Conservation (phyloP, 345 rosid genomes). For the Eucalyptus melliodora region DNA sequence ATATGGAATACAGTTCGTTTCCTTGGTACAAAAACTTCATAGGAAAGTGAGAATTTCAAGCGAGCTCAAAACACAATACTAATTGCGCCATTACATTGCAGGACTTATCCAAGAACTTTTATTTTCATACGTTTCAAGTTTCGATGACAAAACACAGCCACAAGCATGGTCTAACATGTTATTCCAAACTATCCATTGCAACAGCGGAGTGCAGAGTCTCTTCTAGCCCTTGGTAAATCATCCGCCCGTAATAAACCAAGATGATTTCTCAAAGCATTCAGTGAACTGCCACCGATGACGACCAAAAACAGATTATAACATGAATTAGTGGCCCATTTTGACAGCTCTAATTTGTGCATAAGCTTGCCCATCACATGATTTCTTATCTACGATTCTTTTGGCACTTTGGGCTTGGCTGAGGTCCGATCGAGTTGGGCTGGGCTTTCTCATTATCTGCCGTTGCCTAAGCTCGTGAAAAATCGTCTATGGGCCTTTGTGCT, state of each 20-base stretch:
- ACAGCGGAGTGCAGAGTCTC: too few relatives aligned
- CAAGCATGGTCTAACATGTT: too few relatives aligned
- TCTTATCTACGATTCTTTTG: background rate
- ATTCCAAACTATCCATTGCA: too few relatives aligned
- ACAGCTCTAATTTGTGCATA: background rate
- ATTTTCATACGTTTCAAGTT: too few relatives aligned
- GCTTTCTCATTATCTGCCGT: background rate
- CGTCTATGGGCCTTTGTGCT: background rate
- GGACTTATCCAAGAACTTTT: too few relatives aligned
- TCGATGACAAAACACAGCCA: too few relatives aligned
- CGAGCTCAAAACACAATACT: background rate
- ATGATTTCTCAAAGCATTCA: too few relatives aligned
- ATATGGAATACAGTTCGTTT: background rate
- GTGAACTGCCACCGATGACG: too few relatives aligned
- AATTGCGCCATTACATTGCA: too few relatives aligned
- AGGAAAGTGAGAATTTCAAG: background rate
- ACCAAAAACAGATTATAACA: too few relatives aligned
- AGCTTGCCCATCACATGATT: background rate
- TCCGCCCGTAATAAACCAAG: too few relatives aligned
- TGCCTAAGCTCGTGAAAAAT: background rate
- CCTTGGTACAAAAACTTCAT: fast-evolving
- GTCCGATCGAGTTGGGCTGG: background rate
- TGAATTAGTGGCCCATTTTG: background rate
- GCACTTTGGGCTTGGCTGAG: background rate
- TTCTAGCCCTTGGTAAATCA: too few relatives aligned